Evolutionary conservation across 306 rosid genomes (phyloP), one percentile per base, ranked within the genome.

Genomic region (Rosa persica): DNA sequence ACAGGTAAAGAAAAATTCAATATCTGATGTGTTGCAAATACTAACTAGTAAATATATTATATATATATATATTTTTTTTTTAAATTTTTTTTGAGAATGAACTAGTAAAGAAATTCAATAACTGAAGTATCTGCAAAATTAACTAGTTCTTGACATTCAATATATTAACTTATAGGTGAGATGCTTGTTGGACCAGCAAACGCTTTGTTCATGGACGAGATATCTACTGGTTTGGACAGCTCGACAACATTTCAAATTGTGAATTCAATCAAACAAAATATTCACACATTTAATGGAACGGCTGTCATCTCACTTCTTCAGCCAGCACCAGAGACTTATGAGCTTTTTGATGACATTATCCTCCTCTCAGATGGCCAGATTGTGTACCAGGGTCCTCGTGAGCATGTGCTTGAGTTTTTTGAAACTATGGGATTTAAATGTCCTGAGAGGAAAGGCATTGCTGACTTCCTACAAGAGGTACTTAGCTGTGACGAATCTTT

Each of bases 191-290:
- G 88, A 70, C 84, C 90, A 13, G 78, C 88, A 39, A 87, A 80
- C 0, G 87, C 77, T 25, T 76, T 87, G 62, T 82, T 87, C 79
- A 87, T 87, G 90, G 88, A 87, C 17, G 88, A 87, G 67, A 87
- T 87, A 67, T 87, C 88, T n/a, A 80, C 86, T n/a, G 90, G 90
- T 47, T 73, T 87, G 60, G 87, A 87, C 72, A 87, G 87, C 66
- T 80, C 90, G 0, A 87, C 88, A 27, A 84, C 90, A n/a, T 87
- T 73, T 73, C 88, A 85, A 75, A 85, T 87, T 22, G 86, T 87
- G 79, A 84, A 87, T 65, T 87, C 88, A 42, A 61, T 87, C 52
- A 84, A 61, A 74, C 82, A 87, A 34, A 67, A 48, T 60, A 71
- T 79, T 74, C 84, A 76, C 70, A 81, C 82, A 77, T 58, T 87